Evolutionary conservation across 495 filamentous ascomycete species (phyloP), one percentile per base, ranked within the genome.

Genomic region (Penicillium roqueforti): DNA sequence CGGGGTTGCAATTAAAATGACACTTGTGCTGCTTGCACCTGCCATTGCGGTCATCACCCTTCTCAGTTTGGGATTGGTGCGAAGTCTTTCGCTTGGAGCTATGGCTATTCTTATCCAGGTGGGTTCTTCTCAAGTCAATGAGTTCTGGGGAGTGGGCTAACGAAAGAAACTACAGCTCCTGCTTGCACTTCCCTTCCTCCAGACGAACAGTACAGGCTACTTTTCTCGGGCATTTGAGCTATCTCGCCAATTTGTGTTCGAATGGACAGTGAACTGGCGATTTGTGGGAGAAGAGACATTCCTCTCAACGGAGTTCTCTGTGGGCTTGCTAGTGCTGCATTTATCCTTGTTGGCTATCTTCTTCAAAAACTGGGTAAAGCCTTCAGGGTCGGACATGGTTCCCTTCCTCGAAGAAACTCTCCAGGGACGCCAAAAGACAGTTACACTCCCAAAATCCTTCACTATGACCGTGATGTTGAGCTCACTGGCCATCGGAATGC

Each of bases 261-360:
- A 95, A 67, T 97, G 93, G 93, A 97, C 93, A 0, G 93, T 98
- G 53, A 98, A 98, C 68, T 98, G 92, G 92, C 82, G 92, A 40
- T 97, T 98, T 59, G 68, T 97, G 5, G 83, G 85, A 11, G 90
- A 97, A 64, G 83, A 90, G 19, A 68, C 68, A 1, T 98, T 98
- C 59, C 76, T 95, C 20, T 95, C 89, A 46, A 80, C 72, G 49
- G 66, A 75, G 11, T 96, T 97, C 63, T 83, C 91, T 32, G 43
- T 84, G 18, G 68, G 68, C 7, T 74, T 98, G 38, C 71, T 97
- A 18, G 77, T 72, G 5, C 65, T 86, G 46, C 91, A 98, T 71
- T 70, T 80, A n/a, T 63, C 71, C 22, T 70, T 91, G 3, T 69
- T 98, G 28, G 57, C 71, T 9, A 63, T 80, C 10, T 95, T 97